Conservation (phyloP, 2,329 filamentous ascomycete species). For the Colletotrichum falcatum region DNA sequence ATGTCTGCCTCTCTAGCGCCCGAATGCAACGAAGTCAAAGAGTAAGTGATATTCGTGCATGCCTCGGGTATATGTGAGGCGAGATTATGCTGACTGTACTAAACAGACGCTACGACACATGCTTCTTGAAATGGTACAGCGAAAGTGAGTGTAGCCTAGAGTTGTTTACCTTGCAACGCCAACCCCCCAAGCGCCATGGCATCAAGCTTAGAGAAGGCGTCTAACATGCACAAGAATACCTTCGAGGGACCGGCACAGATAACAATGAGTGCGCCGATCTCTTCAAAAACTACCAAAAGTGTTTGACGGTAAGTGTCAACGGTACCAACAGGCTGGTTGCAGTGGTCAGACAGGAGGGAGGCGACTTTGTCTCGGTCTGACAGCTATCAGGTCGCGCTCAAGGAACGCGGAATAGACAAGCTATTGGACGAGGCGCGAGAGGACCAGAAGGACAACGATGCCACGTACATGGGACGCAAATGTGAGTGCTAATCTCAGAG, state of each 20-base stretch:
- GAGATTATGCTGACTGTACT: conserved; percentile 29
- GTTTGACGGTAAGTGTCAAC: conserved; percentile 72
- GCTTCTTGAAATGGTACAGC: conserved; percentile 99
- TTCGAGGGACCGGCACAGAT: conserved; percentile 83
- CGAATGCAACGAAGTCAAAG: conserved; percentile 95
- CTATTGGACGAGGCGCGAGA: conserved; percentile 92
- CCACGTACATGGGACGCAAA: conserved; percentile 58
- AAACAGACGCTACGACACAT: conserved; percentile 89
- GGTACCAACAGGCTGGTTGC: conserved; percentile 4
- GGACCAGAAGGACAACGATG: conserved; percentile 89
- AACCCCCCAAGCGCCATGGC: not conserved
- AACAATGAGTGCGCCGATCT: conserved; percentile 87
- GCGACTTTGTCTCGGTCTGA: not conserved
- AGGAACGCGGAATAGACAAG: conserved; percentile 90
- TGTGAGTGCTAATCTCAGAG: conserved; percentile 47
- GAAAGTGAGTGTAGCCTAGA: conserved; percentile 80
- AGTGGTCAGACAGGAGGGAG: not conserved
- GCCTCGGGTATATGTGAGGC: not conserved
- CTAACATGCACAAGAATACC: conserved; percentile 74
- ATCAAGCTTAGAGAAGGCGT: not conserved
- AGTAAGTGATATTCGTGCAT: conserved; percentile 69
- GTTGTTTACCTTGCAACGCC: conserved; percentile 12
- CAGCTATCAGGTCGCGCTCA: conserved; percentile 77
- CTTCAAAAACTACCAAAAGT: conserved; percentile 90
- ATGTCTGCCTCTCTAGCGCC: conserved; percentile 97